Conservation (phyloP, 2,329 filamentous ascomycete genomes). For the Blumeria graminis region DNA sequence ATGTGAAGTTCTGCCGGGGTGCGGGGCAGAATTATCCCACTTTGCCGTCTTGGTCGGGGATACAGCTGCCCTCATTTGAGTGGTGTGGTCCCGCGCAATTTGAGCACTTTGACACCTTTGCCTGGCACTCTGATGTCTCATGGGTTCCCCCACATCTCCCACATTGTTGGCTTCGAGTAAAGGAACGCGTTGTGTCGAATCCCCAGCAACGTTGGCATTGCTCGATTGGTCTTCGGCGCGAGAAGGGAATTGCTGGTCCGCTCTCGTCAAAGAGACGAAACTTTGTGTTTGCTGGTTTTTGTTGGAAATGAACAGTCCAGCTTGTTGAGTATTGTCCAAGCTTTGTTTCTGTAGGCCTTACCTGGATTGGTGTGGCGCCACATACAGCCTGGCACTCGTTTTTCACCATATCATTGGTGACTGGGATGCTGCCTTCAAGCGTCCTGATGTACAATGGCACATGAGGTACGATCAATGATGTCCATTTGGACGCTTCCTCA, state of each 20-base stretch:
- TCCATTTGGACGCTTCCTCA: no score
- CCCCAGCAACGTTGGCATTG: not conserved
- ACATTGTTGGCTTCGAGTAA: no score
- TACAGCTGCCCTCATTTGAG: no score
- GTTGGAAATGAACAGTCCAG: not conserved
- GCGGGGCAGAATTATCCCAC: no score
- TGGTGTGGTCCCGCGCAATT: no score
- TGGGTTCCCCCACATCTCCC: no score
- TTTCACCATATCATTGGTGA: not conserved
- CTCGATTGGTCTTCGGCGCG: not conserved
- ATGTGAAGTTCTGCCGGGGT: no score
- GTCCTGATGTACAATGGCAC: not conserved
- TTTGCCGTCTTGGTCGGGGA: no score
- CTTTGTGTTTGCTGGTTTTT: not conserved
- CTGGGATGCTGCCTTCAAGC: not conserved
- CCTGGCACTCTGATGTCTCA: no score
- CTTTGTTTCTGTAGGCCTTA: not conserved
- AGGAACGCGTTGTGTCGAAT: not conserved
- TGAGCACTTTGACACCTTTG: no score
- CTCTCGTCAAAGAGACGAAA: not conserved
- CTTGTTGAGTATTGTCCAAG: not conserved
- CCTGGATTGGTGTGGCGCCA: not conserved
- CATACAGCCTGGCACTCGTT: not conserved
- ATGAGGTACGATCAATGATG: no score
- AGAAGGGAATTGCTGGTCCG: not conserved